A percentile compares a stretch with the other conserved stretches of the same genome.
These are phyloP conservation scores for Apostasia ramifera DNA, from an alignment of 106 monocot genomes.

Conservation along the genomic window DNA sequence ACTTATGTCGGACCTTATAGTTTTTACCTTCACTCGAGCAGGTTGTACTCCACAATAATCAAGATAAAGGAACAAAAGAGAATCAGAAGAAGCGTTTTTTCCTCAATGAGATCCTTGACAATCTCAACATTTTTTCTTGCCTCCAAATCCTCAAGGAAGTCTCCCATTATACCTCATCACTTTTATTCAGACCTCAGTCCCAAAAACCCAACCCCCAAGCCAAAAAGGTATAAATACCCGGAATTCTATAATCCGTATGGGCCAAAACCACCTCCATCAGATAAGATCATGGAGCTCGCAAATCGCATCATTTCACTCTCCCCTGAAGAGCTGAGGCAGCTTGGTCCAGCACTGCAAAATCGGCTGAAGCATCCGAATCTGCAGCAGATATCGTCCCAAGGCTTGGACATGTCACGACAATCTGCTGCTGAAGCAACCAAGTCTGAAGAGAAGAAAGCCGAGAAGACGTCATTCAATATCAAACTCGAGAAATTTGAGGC, in stretches of 20 bases:
- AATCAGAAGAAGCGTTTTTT: neutral
- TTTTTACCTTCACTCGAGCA: too few relatives aligned
- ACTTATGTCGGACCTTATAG: too few relatives aligned
- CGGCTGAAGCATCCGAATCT: constrained; percentile 58
- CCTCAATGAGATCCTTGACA: neutral
- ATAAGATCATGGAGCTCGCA: constrained; percentile 69
- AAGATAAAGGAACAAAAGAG: too few relatives aligned
- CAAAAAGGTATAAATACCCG: constrained; percentile 76
- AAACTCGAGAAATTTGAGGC: constrained; percentile 91
- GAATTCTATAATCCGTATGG: constrained; percentile 80
- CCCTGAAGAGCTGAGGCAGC: constrained; percentile 58
- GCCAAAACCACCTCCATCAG: constrained; percentile 64
- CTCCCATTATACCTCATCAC: neutral
- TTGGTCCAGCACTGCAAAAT: constrained; percentile 52
- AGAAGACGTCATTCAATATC: constrained; percentile 89
- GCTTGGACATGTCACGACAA: constrained; percentile 33
- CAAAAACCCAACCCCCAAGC: constrained; percentile 26
- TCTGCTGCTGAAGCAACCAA: constrained; percentile 21
- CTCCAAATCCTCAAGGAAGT: neutral
- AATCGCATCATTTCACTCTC: constrained; percentile 66
- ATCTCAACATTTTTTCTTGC: neutral
- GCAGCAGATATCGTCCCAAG: constrained; percentile 46
- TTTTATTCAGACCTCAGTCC: constrained; percentile 24
- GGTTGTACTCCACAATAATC: too few relatives aligned
- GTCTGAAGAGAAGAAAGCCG: constrained; percentile 67